A percentile compares a stretch with the other conserved stretches of the same genome.
These are phyloP conservation scores for Tardiomyces depauwii DNA, from an alignment of 1,139 yeast genomes.

Conservation along the genomic window DNA sequence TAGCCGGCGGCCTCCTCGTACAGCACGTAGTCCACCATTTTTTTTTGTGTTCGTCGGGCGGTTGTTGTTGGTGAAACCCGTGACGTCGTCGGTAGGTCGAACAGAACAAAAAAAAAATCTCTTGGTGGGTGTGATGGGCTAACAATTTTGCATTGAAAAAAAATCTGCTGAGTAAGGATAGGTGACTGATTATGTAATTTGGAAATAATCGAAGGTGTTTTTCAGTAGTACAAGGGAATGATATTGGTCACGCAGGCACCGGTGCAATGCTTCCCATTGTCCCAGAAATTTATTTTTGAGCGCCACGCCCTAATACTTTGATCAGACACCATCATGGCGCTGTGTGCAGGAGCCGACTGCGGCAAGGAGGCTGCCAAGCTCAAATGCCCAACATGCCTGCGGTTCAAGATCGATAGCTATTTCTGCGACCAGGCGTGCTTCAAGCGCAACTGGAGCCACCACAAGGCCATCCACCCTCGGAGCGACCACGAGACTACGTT, in stretches of 20 bases:
- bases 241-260: too few relatives aligned
- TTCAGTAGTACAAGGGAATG: too few relatives aligned
- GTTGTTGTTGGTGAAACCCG: not conserved
- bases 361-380: slow-evolving; percentile 70
- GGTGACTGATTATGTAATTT: too few relatives aligned
- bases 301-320: too few relatives aligned
- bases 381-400: slow-evolving; percentile 89
- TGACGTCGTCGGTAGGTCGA: not conserved
- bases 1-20: slow-evolving; percentile 99
- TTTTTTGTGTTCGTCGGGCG: not conserved
- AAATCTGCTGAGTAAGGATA: too few relatives aligned
- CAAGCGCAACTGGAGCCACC: slow-evolving; percentile 57
- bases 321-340: slow-evolving; percentile 2
- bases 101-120: slow-evolving; percentile 3
- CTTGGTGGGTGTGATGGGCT: not conserved
- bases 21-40: slow-evolving; percentile 66
- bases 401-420: slow-evolving; percentile 46
- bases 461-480: slow-evolving; percentile 38
- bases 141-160: not conserved
- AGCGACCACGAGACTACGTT: slow-evolving; percentile 32
- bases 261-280: too few relatives aligned
- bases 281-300: too few relatives aligned
- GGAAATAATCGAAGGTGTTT: too few relatives aligned
- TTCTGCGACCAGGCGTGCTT: slow-evolving; percentile 87
- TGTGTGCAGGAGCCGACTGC: slow-evolving; percentile 71